Base-by-base conservation (phyloP, 148 eudicot genomes). In the Chenopodium formosanum region DNA sequence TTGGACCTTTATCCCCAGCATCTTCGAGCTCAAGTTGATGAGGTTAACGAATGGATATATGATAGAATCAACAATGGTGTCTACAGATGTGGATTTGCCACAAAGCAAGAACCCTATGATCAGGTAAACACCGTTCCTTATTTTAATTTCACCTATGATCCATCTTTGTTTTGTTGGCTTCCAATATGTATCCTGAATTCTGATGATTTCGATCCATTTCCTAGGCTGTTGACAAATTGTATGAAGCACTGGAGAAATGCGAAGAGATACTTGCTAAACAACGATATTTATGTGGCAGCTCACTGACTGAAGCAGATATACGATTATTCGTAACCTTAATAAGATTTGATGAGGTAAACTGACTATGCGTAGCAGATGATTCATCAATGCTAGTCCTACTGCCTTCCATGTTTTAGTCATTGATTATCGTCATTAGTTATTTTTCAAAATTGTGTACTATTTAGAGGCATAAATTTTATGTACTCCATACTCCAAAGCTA, bases 31-130 rank as follows among this genome's bases (percentile, higher is more conserved):
- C 84, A 88, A 86, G 90, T 95, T 77, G 89, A 92, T 81, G 98
- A 95, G 82, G 83, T 87, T 29, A 95, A 95, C 50, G 90, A 86
- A 40, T 92, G 90, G 91, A 65, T 90, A 79, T 91, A 91, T 77
- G 92, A 91, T 66, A 86, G 79, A 17, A 93, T 95, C 73, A 95
- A 95, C 73, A 94, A 91, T 34, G 98, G 98, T 64, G 98, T 95
- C 40, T 95, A 95, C 82, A 93, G 85, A 88, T 93, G 97, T 86
- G 98, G 98, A 14, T 93, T 95, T 86, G 91, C 97, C 13, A 92
- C 82, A 75, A 92, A 93, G 90, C 98, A 95, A 86, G 92, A 79
- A 79, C 94, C 97, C 68, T 95, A 93, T 82, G 87, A 93, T 56
- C 91, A 91, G 93, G 98, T 93, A 70, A 80, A 47, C 14, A 17